These are phyloP conservation scores for Dactylellina sp. DNA, from an alignment of 2,329 filamentous ascomycete species.

Conservation along the genomic window DNA sequence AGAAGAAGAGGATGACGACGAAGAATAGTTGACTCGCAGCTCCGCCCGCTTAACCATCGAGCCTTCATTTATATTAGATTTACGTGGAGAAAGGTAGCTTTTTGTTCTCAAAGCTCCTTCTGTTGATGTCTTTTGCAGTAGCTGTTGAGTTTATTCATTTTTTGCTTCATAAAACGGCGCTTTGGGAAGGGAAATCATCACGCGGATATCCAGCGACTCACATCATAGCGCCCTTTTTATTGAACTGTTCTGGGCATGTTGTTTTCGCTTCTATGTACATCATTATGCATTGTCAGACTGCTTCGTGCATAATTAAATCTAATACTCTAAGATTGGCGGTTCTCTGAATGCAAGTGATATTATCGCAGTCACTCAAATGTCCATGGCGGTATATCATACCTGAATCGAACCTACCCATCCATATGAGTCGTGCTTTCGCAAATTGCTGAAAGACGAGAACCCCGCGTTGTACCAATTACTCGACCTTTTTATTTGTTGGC, in stretches of 20 bases:
- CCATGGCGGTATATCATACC: no score
- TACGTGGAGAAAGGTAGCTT: neutral
- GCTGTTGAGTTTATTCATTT: neutral
- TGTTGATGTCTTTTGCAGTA: neutral
- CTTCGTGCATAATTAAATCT: conserved; percentile 18
- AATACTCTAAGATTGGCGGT: conserved; percentile 5
- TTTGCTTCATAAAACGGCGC: conserved; percentile 36
- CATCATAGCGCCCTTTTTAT: conserved; percentile 14
- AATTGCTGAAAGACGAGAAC: no score
- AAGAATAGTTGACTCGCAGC: neutral
- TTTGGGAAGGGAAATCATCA: conserved; percentile 37
- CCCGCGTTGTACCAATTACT: conserved; percentile 19
- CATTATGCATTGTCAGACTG: conserved; percentile 14
- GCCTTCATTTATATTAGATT: no score
- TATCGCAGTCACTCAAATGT: no score
- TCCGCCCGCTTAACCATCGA: no score
- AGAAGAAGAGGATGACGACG: conserved; percentile 46
- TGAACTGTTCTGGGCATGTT: conserved; percentile 4
- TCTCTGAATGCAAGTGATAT: no score
- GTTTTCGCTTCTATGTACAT: conserved; percentile 42
- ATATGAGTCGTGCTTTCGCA: no score
- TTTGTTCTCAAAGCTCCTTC: neutral
- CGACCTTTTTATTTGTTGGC: conserved; percentile 39
- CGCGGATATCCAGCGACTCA: conserved; percentile 12
- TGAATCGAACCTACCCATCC: neutral